phyloP scores from a whole-genome alignment of 78 protist species.

The Protostelium mycophagum region DNA sequence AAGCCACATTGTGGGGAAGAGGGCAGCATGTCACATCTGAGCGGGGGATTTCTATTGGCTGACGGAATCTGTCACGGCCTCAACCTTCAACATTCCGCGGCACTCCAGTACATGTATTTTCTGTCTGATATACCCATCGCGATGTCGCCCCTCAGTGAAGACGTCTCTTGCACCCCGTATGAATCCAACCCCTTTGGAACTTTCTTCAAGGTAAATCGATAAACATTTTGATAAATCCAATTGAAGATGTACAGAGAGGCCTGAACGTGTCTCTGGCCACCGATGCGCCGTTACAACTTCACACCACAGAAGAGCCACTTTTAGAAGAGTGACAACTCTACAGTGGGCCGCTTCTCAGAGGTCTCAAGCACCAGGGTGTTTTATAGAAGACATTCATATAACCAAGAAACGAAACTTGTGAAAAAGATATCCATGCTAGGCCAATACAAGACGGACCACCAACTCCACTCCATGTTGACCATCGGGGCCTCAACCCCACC shows the following conservation, averaged over 20 bases:
- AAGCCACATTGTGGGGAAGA: conserved; percentile 88
- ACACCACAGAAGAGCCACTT: conserved; percentile 89
- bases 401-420: no score
- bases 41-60: conserved; percentile 48
- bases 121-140: conserved; percentile 74
- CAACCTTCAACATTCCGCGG: conserved; percentile 55
- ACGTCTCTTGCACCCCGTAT: conserved; percentile 60
- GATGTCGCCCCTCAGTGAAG: conserved; percentile 87
- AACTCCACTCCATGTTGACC: no score
- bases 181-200: conserved; percentile 74
- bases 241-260: conserved; percentile 41
- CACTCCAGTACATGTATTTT: conserved; percentile 83
- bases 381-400: no score
- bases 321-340: conserved; percentile 79
- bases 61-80: conserved; percentile 85
- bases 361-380: no score
- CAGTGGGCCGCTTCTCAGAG: no score
- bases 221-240: background rate
- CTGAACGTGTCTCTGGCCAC: conserved; percentile 84
- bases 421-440: no score
- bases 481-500: no score
- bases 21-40: conserved; percentile 58
- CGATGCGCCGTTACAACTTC: conserved; percentile 91
- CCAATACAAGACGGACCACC: no score
- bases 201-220: conserved; percentile 10